A percentile compares a stretch with the other conserved stretches of the same genome.
phyloP scores from a whole-genome alignment of 352 stramenopile species.

The Pythium periplocum region DNA sequence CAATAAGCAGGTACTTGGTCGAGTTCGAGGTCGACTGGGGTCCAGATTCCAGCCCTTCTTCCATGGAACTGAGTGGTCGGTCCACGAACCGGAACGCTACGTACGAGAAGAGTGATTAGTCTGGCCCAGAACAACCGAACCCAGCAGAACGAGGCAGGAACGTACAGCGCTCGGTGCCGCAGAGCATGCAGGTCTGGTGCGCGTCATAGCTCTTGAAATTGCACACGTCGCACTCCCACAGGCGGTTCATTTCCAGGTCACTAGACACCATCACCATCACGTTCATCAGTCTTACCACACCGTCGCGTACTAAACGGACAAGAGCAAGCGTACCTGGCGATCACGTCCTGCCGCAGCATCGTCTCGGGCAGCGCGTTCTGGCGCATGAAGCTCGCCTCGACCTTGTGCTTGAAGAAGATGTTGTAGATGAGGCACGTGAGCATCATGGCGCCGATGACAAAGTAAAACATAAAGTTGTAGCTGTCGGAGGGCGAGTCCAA shows the following conservation, averaged over 20 bases:
- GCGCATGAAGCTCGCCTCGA: slow-evolving; percentile 65
- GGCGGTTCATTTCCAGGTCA: slow-evolving; percentile 77
- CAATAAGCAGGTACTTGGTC: slow-evolving; percentile 71
- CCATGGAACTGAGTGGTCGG: slow-evolving; percentile 22
- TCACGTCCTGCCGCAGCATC: slow-evolving; percentile 84
- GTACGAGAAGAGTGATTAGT: neutral
- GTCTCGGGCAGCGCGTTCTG: slow-evolving; percentile 74
- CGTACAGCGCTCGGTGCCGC: slow-evolving; percentile 73
- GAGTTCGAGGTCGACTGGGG: slow-evolving; percentile 30
- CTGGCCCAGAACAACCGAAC: no score
- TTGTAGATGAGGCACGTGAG: slow-evolving; percentile 85
- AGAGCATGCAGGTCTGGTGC: slow-evolving; percentile 86
- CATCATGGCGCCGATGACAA: slow-evolving; percentile 84
- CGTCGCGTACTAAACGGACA: no score
- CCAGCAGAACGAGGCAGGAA: neutral
- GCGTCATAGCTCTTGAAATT: slow-evolving; percentile 90
- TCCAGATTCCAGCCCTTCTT: slow-evolving; percentile 31
- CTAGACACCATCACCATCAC: slow-evolving; percentile 11
- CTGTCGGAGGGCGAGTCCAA: slow-evolving; percentile 36
- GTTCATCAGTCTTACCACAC: no score
- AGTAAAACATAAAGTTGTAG: slow-evolving; percentile 90
- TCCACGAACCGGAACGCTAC: slow-evolving; percentile 66
- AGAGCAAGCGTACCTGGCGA: slow-evolving; percentile 40
- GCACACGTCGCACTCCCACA: slow-evolving; percentile 92
- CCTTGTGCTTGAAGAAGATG: slow-evolving; percentile 85